phyloP scores from a whole-genome alignment of 2,329 filamentous ascomycete species.

The Colletotrichum sp. region DNA sequence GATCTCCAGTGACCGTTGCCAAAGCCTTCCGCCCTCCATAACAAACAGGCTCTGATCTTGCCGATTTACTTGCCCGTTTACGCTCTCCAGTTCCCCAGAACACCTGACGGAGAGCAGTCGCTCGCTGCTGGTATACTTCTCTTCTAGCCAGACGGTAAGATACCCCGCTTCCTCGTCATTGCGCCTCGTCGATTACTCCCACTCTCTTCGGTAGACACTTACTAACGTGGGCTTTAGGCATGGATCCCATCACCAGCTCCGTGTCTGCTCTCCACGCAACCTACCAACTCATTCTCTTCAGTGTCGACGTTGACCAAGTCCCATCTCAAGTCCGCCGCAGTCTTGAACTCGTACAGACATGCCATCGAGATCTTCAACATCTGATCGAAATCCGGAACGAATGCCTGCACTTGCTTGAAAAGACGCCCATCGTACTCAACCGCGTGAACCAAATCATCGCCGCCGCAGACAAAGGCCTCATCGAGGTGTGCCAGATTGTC shows the following conservation, averaged over 20 bases:
- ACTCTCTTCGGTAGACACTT: background rate
- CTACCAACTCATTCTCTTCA: slow-evolving; percentile 16
- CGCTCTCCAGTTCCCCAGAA: background rate
- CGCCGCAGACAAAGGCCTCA: slow-evolving; percentile 27
- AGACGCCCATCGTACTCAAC: slow-evolving; percentile 27
- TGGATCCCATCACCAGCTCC: background rate
- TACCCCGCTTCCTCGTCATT: background rate
- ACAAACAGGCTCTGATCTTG: background rate
- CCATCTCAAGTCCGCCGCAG: slow-evolving; percentile 30
- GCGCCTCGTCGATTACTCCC: background rate
- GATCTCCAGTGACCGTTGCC: background rate
- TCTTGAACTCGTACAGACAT: slow-evolving; percentile 36
- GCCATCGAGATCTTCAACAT: slow-evolving; percentile 34
- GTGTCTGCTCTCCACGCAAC: background rate
- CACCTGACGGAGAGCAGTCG: background rate
- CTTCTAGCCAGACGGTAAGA: background rate
- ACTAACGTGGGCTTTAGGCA: background rate
- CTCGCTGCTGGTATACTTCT: background rate
- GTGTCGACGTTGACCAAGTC: slow-evolving; percentile 28
- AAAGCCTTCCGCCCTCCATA: background rate
- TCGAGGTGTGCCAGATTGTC: slow-evolving; percentile 31
- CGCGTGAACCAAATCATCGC: slow-evolving; percentile 33
- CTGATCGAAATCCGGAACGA: slow-evolving; percentile 35
- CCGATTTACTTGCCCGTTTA: background rate
- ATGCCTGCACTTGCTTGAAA: slow-evolving; percentile 27